A percentile compares a stretch with the other conserved stretches of the same genome.
Evolutionary conservation across 2,329 filamentous ascomycete genomes (phyloP).

Genomic region (Alternaria sp.): DNA sequence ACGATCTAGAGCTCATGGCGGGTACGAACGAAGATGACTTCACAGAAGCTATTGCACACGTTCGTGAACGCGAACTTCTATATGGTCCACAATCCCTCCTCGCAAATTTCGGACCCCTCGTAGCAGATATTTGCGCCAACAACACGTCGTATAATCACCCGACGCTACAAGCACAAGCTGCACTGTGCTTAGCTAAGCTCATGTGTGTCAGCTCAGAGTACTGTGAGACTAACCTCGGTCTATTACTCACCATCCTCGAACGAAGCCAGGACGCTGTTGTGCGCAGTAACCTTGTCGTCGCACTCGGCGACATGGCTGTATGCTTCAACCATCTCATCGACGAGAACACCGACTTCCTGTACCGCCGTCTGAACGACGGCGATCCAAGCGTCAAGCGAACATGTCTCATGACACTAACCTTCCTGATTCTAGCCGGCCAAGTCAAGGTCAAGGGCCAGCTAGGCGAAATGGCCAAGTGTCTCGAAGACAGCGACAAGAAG

Average conservation of each 20-base stretch:
- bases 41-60: conserved; percentile 82
- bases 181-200: conserved; percentile 92
- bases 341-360: conserved; percentile 98
- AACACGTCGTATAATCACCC: conserved; percentile 91
- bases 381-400: conserved; percentile 94
- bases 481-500: conserved; percentile 93
- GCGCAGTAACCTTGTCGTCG: conserved; percentile 94
- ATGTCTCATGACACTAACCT: conserved; percentile 97
- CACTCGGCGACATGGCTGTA: conserved; percentile 97
- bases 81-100: conserved; percentile 84
- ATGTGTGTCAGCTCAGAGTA: conserved; percentile 99
- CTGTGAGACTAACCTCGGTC: conserved; percentile 88
- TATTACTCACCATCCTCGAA: conserved; percentile 98
- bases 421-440: conserved; percentile 94
- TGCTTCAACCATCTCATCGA: conserved; percentile 99
- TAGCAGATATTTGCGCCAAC: conserved; percentile 87
- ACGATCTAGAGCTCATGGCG: conserved; percentile 94
- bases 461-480: conserved; percentile 98
- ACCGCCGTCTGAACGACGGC: conserved; percentile 86
- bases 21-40: conserved; percentile 96
- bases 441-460: conserved; percentile 99
- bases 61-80: conserved; percentile 82
- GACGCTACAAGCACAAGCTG: conserved; percentile 89
- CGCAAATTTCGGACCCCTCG: conserved; percentile 88
- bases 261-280: conserved; percentile 90